Conservation (phyloP, 75 land plant genomes). For the Picea sitchensis region DNA sequence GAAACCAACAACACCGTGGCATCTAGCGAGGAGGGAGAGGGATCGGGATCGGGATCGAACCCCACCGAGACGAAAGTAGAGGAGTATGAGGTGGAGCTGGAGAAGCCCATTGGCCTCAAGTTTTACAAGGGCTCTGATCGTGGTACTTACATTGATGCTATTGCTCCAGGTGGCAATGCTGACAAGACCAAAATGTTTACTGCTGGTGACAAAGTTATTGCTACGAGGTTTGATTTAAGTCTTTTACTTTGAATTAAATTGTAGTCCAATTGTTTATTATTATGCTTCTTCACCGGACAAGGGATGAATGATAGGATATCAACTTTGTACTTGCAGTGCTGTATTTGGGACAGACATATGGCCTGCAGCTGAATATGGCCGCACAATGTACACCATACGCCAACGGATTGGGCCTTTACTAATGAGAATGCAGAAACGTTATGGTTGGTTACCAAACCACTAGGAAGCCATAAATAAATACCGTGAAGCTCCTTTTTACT, state of each 20-base stretch:
- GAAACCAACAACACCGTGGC: background rate
- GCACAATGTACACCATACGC: conserved; percentile 98
- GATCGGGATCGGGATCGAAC: conserved; percentile 11
- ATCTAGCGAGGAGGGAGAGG: background rate
- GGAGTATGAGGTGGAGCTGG: conserved; percentile 90
- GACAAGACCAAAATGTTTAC: conserved; percentile 59
- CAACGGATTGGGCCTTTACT: conserved; percentile 86
- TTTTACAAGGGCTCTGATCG: conserved; percentile 92
- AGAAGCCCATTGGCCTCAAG: conserved; percentile 86
- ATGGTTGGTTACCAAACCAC: conserved; percentile 41
- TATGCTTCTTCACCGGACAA: background rate
- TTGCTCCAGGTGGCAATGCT: conserved; percentile 81
- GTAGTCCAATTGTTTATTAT: background rate
- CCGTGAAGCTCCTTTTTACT: background rate
- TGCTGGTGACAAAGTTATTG: conserved; percentile 92
- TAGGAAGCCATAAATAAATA: background rate
- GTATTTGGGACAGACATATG: conserved; percentile 96
- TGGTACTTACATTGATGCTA: conserved; percentile 92
- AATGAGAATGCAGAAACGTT: conserved; percentile 90
- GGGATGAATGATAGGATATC: background rate
- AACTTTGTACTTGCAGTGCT: conserved; percentile 60
- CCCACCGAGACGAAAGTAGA: conserved; percentile 11
- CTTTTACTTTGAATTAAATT: background rate
- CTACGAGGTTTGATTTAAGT: conserved; percentile 59
- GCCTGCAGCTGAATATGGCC: conserved; percentile 98